Evolutionary conservation across 2,329 filamentous ascomycete species (phyloP), one percentile per base, ranked within the genome.

Genomic region (Domatiomyces catenatus): DNA sequence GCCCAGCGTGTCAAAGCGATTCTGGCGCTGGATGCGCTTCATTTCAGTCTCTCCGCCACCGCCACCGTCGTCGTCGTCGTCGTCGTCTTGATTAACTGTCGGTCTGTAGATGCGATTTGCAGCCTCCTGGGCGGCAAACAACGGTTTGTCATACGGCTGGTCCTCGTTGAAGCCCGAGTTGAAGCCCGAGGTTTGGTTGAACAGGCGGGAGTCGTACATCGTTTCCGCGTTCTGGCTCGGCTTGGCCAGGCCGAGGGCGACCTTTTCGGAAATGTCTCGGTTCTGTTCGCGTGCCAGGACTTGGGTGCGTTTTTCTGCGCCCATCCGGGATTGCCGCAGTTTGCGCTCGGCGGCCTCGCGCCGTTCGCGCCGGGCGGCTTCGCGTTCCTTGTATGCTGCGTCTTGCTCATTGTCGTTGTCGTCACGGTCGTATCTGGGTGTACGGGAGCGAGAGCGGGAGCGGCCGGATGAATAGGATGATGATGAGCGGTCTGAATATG

Each of bases 201-300:
- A 98, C 26, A 98, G 70, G 42, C 92, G 77, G 1, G 88, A 93
- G 69, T 98, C 92, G 71, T 93, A 98, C 92, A 96, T 96, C 20
- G 85, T 82, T 66, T 98, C 92, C 50, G 83, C 83, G 48, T 82
- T 85, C 64, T 92, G 84, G 3, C 92, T 95, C 2, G 92, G 92
- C 67, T 96, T 98, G 5, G 92, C 92, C 47, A 96, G 71, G 2
- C 92, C 92, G 5, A 98, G 76, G 1, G 92, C 92, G 32, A 98
- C 86, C 72, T 95, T 96, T 65, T 98, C 92, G 1, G 86, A 92
- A 47, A 98, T 94, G 66, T 98, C 92, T 59, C 92, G 86, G 65
- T 94, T 89, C 65, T 96, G 90, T 66, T 96, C 90, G 20, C 89
- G 80, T 0, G 90, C 90, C 76, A 96, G 84, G 69, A 93, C 83